Evolutionary conservation across 192 early-diverging fungal species (phyloP).

Genomic region (Coemansia sp.): DNA sequence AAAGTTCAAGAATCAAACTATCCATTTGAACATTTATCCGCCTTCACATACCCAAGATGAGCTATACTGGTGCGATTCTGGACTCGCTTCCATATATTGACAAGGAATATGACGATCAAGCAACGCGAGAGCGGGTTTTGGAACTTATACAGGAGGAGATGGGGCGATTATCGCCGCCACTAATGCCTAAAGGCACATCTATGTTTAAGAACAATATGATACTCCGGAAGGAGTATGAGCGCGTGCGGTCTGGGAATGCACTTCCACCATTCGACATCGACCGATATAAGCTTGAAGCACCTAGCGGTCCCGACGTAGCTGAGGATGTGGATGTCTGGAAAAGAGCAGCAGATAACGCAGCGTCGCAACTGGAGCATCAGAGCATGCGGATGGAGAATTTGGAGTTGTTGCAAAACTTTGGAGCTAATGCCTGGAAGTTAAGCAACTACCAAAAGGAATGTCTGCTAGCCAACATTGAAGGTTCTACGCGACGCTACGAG

Average conservation of each 20-base stretch:
- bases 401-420: constrained; percentile 50
- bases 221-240: constrained; percentile 47
- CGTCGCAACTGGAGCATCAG: constrained; percentile 53
- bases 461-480: constrained; percentile 29
- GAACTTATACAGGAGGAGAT: constrained; percentile 43
- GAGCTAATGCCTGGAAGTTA: constrained; percentile 48
- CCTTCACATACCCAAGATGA: too few species aligned
- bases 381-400: constrained; percentile 36
- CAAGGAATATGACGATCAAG: constrained; percentile 48
- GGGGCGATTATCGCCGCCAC: constrained; percentile 32
- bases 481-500: constrained; percentile 10
- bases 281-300: constrained; percentile 44
- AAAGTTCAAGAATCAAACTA: too few species aligned
- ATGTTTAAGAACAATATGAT: constrained; percentile 39
- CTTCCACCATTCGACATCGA: constrained; percentile 33
- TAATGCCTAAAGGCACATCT: constrained; percentile 19
- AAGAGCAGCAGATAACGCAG: constrained; percentile 37
- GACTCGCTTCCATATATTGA: constrained; percentile 52
- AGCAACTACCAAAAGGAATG: constrained; percentile 43
- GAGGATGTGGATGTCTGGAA: constrained; percentile 27
- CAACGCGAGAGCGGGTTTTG: constrained; percentile 19
- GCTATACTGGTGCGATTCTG: neutral
- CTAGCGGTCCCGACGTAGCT: neutral
- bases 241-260: constrained; percentile 24
- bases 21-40: too few species aligned